These are phyloP conservation scores for Hygrophoropsis aurantiaca DNA, from an alignment of 768 basidiomycete genomes.

Conservation along the genomic window DNA sequence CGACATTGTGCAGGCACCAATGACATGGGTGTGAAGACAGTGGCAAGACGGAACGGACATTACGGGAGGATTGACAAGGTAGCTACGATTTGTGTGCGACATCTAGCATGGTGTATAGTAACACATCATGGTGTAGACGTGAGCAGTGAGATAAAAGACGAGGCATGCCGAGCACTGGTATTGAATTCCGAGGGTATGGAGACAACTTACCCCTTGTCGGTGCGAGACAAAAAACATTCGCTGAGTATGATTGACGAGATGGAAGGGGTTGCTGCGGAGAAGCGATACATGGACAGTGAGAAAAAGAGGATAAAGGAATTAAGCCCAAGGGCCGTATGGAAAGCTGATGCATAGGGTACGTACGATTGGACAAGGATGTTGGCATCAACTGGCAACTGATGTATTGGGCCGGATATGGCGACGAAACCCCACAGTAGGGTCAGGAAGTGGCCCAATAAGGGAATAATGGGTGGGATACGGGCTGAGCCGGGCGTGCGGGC, in stretches of 20 bases:
- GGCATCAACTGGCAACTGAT: slow-evolving; percentile 5
- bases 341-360: slow-evolving; percentile 7
- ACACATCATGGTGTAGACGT: no score
- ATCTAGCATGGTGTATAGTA: no score
- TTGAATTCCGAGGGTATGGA: no score
- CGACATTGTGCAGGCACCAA: no score
- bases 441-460: not conserved
- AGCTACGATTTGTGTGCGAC: no score
- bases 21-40: no score
- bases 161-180: no score
- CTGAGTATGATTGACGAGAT: slow-evolving; percentile 14
- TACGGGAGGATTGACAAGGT: no score
- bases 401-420: not conserved
- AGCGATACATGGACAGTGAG: slow-evolving; percentile 17
- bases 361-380: slow-evolving; percentile 11
- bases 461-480: slow-evolving; percentile 20
- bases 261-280: slow-evolving; percentile 23
- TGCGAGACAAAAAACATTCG: slow-evolving; percentile 7
- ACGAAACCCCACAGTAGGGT: no score
- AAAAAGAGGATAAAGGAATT: slow-evolving; percentile 6
- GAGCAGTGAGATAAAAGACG: no score
- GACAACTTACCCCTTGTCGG: not conserved
- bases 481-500: slow-evolving; percentile 20
- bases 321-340: not conserved
- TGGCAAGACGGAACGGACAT: no score